Evolutionary conservation across 2,329 filamentous ascomycete genomes (phyloP).

Genomic region (Cladophialophora chaetospira): DNA sequence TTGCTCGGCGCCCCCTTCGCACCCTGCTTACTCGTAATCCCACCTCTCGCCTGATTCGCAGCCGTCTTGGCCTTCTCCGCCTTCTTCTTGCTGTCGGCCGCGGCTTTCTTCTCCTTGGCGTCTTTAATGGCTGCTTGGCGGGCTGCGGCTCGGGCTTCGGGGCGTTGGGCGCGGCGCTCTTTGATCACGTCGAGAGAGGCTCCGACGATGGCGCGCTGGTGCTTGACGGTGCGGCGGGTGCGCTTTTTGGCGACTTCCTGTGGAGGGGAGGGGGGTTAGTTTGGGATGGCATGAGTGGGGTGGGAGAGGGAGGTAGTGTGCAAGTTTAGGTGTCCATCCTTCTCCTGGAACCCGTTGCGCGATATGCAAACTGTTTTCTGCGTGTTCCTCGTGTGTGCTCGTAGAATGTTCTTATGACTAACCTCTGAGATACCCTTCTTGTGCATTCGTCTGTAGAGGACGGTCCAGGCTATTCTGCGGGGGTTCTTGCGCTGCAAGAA

Average conservation of each 20-base stretch:
- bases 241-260: slow-evolving; percentile 99
- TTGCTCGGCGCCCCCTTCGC: slow-evolving; percentile 87
- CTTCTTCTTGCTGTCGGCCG: slow-evolving; percentile 90
- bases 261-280: background rate
- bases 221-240: slow-evolving; percentile 95
- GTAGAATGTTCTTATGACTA: too few species aligned
- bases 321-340: background rate
- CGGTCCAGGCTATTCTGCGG: slow-evolving; percentile 97
- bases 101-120: slow-evolving; percentile 97
- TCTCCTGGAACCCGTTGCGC: too few species aligned
- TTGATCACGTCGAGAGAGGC: slow-evolving; percentile 99
- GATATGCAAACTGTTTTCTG: too few species aligned
- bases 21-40: slow-evolving; percentile 95
- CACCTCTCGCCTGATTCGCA: slow-evolving; percentile 71
- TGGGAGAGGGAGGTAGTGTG: background rate
- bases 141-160: slow-evolving; percentile 91
- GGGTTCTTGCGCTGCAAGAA: slow-evolving; percentile 99
- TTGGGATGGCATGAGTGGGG: background rate
- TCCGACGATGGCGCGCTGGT: slow-evolving; percentile 98
- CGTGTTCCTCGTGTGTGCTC: too few species aligned
- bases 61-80: slow-evolving; percentile 97
- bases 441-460: slow-evolving; percentile 97
- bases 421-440: slow-evolving; percentile 99
- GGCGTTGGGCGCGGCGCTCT: slow-evolving; percentile 93
- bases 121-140: slow-evolving; percentile 91